A percentile compares a stretch with the other conserved stretches of the same genome.
Evolutionary conservation across 2,329 filamentous ascomycete species (phyloP).

Genomic region (Macroventuria anomochaeta): DNA sequence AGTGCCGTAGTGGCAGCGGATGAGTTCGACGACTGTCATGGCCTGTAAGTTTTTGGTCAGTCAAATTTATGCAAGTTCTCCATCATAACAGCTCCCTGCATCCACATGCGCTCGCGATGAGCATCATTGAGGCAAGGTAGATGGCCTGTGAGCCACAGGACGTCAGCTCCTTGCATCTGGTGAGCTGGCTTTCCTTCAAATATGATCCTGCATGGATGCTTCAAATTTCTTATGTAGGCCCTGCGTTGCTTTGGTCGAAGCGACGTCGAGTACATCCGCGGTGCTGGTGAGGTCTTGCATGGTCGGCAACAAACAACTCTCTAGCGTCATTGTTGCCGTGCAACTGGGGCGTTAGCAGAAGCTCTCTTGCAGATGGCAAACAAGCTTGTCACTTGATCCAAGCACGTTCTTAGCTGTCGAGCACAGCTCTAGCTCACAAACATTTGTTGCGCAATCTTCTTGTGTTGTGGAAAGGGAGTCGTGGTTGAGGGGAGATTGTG

Average conservation of each 20-base stretch:
- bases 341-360: not conserved
- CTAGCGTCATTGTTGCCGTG: not conserved
- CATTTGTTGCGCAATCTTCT: not conserved
- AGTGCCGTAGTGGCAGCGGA: not conserved
- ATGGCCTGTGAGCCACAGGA: not conserved
- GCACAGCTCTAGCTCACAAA: too few relatives aligned
- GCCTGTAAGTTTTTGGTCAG: not conserved
- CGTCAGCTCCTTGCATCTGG: not conserved
- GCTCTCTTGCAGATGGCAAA: too few relatives aligned
- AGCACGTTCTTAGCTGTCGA: not conserved
- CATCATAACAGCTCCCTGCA: not conserved
- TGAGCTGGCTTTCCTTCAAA: not conserved
- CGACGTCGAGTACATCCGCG: not conserved
- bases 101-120: not conserved
- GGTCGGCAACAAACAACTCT: not conserved
- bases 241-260: not conserved
- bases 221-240: not conserved
- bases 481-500: constrained; percentile 2
- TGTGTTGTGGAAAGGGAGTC: not conserved
- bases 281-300: not conserved
- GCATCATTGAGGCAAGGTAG: not conserved
- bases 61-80: not conserved
- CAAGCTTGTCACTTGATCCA: not conserved
- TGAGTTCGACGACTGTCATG: not conserved
- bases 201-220: not conserved